A percentile compares a stretch with the other conserved stretches of the same genome.
These are phyloP conservation scores for Casuarina glauca DNA, from an alignment of 306 rosid species.

Conservation along the genomic window DNA sequence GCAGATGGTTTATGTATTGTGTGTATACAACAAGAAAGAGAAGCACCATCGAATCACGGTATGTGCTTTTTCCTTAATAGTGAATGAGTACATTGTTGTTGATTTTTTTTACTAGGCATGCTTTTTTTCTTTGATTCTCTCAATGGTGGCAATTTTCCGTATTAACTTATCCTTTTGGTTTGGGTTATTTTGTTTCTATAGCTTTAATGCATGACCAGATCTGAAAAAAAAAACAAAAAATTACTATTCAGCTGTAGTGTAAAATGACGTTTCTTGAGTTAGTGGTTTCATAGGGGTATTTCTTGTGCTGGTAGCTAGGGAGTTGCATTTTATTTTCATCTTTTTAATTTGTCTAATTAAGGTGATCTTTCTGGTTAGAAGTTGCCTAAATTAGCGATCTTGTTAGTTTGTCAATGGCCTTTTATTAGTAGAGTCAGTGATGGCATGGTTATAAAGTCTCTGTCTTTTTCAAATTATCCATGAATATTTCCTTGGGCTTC, in stretches of 20 bases:
- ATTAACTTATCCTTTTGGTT: not conserved
- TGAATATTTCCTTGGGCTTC: not conserved
- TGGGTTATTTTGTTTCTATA: not conserved
- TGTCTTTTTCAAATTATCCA: too few relatives aligned
- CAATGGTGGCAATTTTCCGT: not conserved
- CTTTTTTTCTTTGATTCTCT: not conserved
- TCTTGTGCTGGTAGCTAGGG: not conserved
- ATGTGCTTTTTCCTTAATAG: constrained; percentile 37
- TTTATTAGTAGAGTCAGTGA: not conserved
- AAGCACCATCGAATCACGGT: constrained; percentile 88
- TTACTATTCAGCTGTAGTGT: not conserved
- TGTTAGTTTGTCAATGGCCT: not conserved
- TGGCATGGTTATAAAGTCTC: not conserved
- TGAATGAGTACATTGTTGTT: not conserved
- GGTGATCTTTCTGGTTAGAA: not conserved
- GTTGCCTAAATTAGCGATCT: not conserved
- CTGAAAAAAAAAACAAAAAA: too few relatives aligned
- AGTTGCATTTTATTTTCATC: too few relatives aligned
- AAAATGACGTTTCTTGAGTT: not conserved
- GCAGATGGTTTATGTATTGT: constrained; percentile 99
- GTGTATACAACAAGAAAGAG: constrained; percentile 92
- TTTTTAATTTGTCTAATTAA: not conserved
- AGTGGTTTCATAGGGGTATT: not conserved
- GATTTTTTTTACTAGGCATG: not conserved
- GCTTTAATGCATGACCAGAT: not conserved